These are phyloP conservation scores for Pseudogymnoascus sp. DNA, from an alignment of 2,329 filamentous ascomycete species.

Conservation along the genomic window DNA sequence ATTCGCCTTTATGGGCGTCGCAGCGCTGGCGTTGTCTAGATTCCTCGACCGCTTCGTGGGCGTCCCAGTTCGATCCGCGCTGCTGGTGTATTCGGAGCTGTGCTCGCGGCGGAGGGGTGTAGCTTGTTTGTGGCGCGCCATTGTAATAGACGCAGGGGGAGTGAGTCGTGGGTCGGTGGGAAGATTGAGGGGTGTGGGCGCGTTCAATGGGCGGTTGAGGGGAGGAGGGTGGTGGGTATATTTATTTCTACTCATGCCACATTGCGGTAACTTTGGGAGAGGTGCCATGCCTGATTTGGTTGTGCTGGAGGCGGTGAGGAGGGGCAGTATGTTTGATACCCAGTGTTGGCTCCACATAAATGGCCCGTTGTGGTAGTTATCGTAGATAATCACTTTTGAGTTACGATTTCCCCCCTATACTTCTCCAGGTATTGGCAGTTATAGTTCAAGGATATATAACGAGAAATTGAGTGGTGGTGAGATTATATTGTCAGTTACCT, in stretches of 20 bases:
- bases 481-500: not conserved
- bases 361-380: not conserved
- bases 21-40: slow-evolving; percentile 24
- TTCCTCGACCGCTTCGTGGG: slow-evolving; percentile 26
- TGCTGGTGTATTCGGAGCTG: slow-evolving; percentile 58
- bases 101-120: slow-evolving; percentile 55
- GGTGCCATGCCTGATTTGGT: not conserved
- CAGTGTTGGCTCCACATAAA: not conserved
- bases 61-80: slow-evolving; percentile 30
- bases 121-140: slow-evolving; percentile 66
- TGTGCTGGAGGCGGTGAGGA: not conserved
- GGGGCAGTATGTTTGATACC: not conserved
- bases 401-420: not conserved
- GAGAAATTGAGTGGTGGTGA: not conserved
- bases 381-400: not conserved
- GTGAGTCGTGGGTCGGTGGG: too few species aligned
- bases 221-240: not conserved
- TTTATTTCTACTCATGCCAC: slow-evolving; percentile 8
- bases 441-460: not conserved
- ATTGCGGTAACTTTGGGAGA: not conserved
- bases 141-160: slow-evolving; percentile 25
- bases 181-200: not conserved
- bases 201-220: not conserved
- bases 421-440: not conserved
- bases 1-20: slow-evolving; percentile 14